Evolutionary conservation across 768 basidiomycete species (phyloP), one percentile per base, ranked within the genome.

Genomic region (Lactarius evosmus): DNA sequence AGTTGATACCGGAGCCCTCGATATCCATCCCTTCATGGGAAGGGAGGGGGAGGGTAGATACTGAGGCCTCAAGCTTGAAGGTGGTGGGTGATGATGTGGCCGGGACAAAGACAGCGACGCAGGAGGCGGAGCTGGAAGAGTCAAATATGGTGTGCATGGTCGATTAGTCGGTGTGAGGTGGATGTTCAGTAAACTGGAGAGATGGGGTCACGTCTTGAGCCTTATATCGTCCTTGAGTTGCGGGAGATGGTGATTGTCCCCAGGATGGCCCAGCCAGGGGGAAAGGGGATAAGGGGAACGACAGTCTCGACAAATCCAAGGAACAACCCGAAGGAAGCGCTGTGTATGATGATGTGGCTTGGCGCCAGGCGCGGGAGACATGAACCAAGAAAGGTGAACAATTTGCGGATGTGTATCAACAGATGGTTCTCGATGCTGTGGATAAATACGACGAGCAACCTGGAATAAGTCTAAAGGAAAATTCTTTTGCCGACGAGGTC

Each of bases 1-100:
- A 74, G 76, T 83, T 75, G 60, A 78, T 70, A 40, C 76, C 72
- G 19, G 73, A 61, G 66, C 65, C 61, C 55, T 73, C 66, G 67
- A 70, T 70, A n/a, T 70, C 70, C 32, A 64, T 63, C 12, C 70
- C 63, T 56, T 66, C 63, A 51, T 70, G 69, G 65, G 64, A 46
- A 32, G 7, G 38, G 53, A 25, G 7, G 58, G 58, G 44, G 17
- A 55, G 29, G 22, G n/a, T 1, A 6, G 65, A 62, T n/a, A 50
- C 17, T 27, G 54, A 17, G 17, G 38, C 16, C 33, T 66, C 58
- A 38, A 56, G 58, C 17, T 33, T 61, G 33, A 52, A 58, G 67
- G 55, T 70, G 63, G 63, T 68, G 69, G 53, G 72, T 63, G 16
- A 68, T 16, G 50, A 66, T 57, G 36, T 53, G 64, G 57, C 19